Evolutionary conservation across 164 flowering plant species (phyloP), one percentile per base, ranked within the genome.

Genomic region (Amborella trichopoda): DNA sequence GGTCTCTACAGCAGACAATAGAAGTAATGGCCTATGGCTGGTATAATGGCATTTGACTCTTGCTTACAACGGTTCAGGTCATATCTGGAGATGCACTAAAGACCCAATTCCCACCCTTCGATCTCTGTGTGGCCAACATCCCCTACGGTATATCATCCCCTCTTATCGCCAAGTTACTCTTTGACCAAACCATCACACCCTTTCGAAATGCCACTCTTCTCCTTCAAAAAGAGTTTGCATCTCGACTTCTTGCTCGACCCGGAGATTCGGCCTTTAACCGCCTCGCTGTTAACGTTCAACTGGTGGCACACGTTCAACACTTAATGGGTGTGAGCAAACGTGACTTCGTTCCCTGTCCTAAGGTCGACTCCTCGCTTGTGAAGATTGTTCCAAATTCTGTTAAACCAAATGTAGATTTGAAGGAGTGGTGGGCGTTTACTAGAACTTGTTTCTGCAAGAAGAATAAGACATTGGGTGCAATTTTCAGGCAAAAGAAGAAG

Each of bases 201-300:
- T 91, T 72, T 52, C 62, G 96, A 12, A 78, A 80, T 38, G 90
- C 84, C 11, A 91, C 91, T 1, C 77, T 91, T 26, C 70, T 91
- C 21, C 74, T 91, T 45, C 99, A 91, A 50, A 87, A 87, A 47
- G 99, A 91, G 59, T 91, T 87, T 71, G 95, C 94, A 0, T 64
- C 70, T 44, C 70, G 99, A 22, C 50, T 91, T 19, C 36, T 84
- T 62, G 96, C 96, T 1, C 70, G 77, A 8, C 96, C 95, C 3
- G 96, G 96, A 2, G 91, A 84, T 50, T 72, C 95, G 2, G 82
- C 75, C 53, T 91, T 64, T 52, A 84, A 80, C 46, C 78, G 96
- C 8, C 50, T 87, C 63, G 96, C 95, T 27, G 96, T 80, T 34
- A 91, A 91, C 55, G 83, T 87, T 56, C 78, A 76, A 60, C 64